phyloP scores from a whole-genome alignment of 2,329 filamentous ascomycete species.

The Polychaeton citri region DNA sequence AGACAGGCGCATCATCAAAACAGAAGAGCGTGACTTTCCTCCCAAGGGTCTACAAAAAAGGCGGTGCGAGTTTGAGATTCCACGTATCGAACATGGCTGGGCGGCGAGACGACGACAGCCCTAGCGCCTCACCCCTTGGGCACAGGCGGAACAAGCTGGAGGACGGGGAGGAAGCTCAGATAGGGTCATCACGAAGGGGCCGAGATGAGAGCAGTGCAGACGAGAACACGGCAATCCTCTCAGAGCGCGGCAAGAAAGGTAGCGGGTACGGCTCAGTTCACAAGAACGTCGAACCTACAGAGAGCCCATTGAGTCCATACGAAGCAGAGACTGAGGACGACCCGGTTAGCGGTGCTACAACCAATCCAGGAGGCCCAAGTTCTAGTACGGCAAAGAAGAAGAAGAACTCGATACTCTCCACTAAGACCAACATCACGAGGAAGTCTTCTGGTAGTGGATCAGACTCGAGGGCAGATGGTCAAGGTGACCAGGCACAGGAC shows the following conservation, averaged over 20 bases:
- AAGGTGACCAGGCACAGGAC: neutral
- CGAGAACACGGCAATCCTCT: constrained; percentile 30
- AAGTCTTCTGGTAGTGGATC: too few relatives aligned
- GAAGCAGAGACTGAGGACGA: constrained; percentile 3
- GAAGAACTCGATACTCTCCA: too few relatives aligned
- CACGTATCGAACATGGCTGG: too few relatives aligned
- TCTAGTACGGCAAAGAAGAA: too few relatives aligned
- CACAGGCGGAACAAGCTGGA: constrained; percentile 2
- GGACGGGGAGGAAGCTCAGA: constrained; percentile 9
- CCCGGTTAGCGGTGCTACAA: too few relatives aligned
- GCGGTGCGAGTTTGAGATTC: constrained; percentile 5
- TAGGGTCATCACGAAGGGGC: too few relatives aligned
- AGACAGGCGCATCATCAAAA: too few relatives aligned
- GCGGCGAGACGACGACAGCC: constrained; percentile 7
- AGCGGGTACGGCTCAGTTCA: constrained; percentile 1
- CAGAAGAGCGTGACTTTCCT: constrained; percentile 15
- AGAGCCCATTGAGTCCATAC: constrained; percentile 3
- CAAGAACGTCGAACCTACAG: constrained; percentile 12
- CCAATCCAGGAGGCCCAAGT: too few relatives aligned
- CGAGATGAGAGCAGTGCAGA: constrained; percentile 24
- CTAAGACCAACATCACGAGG: too few relatives aligned
- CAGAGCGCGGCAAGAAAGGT: constrained; percentile 4
- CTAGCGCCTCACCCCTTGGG: constrained; percentile 3
- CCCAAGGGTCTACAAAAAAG: constrained; percentile 4
- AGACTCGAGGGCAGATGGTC: too few relatives aligned